Evolutionary conservation across 73 alveolate species (phyloP).

Genomic region (Paramecium bursaria): DNA sequence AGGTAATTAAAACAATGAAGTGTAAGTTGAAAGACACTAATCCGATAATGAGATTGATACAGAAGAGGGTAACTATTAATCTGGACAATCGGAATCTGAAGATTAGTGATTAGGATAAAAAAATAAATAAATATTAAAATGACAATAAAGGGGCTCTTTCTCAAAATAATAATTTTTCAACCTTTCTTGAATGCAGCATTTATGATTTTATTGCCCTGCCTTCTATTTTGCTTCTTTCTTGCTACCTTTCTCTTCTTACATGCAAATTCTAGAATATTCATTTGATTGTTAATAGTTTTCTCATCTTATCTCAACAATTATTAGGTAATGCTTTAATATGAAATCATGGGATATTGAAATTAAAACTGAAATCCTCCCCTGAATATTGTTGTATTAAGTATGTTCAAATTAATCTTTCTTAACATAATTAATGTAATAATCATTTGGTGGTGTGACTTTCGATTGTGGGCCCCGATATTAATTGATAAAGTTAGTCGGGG

Average conservation of each 20-base stretch:
- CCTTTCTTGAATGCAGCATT: neutral
- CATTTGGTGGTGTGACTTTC: slow-evolving; percentile 65
- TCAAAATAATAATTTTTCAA: neutral
- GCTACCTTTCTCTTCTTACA: neutral
- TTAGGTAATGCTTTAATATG: no score
- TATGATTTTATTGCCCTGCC: neutral
- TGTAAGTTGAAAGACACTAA: neutral
- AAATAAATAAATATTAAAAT: slow-evolving; percentile 5
- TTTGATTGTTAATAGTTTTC: no score
- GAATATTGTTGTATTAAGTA: no score
- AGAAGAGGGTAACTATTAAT: slow-evolving; percentile 45
- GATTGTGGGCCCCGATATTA: slow-evolving; percentile 61
- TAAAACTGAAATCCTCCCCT: no score
- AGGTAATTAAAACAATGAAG: slow-evolving; percentile 31
- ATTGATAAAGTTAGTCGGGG: slow-evolving; percentile 71
- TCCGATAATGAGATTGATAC: slow-evolving; percentile 55
- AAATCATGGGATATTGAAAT: no score
- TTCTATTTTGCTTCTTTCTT: neutral
- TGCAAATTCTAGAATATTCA: neutral
- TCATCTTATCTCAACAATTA: no score
- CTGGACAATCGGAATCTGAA: slow-evolving; percentile 47
- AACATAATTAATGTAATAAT: no score
- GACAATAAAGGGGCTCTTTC: no score
- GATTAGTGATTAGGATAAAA: slow-evolving; percentile 9
- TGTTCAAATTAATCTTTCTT: no score